Evolutionary conservation across 257 asterid species (phyloP), one percentile per base, ranked within the genome.

Genomic region (Scutellaria barbata): DNA sequence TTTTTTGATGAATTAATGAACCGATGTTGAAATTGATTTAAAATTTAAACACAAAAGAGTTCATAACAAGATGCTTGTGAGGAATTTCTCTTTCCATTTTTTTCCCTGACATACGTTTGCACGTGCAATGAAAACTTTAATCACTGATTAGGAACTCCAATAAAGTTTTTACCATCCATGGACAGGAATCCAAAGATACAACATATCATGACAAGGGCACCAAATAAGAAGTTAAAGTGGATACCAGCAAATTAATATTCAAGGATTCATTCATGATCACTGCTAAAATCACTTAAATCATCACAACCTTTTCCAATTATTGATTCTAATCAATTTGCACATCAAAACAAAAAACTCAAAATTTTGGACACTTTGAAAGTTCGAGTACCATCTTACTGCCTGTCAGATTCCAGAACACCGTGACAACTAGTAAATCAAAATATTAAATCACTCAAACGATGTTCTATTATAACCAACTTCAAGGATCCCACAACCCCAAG

Each of bases 1-100:
- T 73, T 74, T 63, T 56, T 67, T 41, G 55, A 78, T 51, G 68
- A 70, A 73, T 25, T 30, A 81, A 55, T 48, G 69, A 63, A 39
- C 39, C 53, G 47, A 18, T 62, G 62, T 9, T 22, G 16, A 20
- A 13, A 22, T 22, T n/a, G 13, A 17, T 63, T 42, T 14, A 46
- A 6, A 9, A 8, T 41, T 10, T 37, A 59, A 42, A 61, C 20
- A 17, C 20, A 45, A 4, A 52, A 10, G 0, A 3, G 12, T 46
- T 0, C 37, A 18, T 13, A 40, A 3, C 7, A 14, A 70, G 10
- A 46, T 25, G 33, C 48, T 53, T 16, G 7, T 39, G 35, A 51
- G n/a, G 17, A 16, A 59, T 13, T 39, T 53, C 8, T 14, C 20
- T n/a, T 46, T 52, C 54, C 40, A 59, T 16, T 16, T 43, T 46